phyloP scores from a whole-genome alignment of 1,284 basidiomycete genomes.

The Abortiporus biennis region DNA sequence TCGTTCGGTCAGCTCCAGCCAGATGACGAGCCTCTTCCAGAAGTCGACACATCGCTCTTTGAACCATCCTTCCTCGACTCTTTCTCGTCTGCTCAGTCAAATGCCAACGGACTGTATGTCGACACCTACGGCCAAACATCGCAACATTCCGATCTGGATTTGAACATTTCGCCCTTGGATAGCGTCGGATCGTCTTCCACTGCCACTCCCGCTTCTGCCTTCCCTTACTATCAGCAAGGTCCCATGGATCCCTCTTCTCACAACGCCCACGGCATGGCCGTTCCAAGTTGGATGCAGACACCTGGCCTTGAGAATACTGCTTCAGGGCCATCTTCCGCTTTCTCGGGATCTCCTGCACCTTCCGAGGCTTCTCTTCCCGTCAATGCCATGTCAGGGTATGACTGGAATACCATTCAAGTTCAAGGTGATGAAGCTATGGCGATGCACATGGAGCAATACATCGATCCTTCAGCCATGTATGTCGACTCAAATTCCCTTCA shows the following conservation, averaged over 20 bases:
- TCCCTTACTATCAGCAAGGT: constrained; percentile 3
- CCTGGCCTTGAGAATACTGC: constrained; percentile 3
- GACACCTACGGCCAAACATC: constrained; percentile 16
- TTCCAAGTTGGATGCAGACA: background rate
- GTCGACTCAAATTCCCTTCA: no score
- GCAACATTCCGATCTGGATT: constrained; percentile 16
- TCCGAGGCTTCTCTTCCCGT: constrained; percentile 33
- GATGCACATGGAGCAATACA: no score
- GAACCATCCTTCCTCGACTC: constrained; percentile 37
- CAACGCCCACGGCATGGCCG: background rate
- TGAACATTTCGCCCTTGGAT: constrained; percentile 25
- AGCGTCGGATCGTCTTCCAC: constrained; percentile 8
- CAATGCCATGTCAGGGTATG: no score
- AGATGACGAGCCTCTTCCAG: constrained; percentile 42
- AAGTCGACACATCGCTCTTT: constrained; percentile 45
- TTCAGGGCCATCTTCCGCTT: constrained; percentile 34
- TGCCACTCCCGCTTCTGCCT: constrained; percentile 7
- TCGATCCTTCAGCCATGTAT: no score
- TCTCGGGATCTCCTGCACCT: constrained; percentile 39
- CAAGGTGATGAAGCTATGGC: no score
- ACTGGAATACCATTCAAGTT: no score
- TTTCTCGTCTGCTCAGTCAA: constrained; percentile 16
- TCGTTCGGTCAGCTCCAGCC: constrained; percentile 25
- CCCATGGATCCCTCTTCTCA: background rate
- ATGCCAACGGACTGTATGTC: background rate